These are phyloP conservation scores for Ampelocalamus luodianensis DNA, from an alignment of 176 grass and related monocot genomes.

Conservation along the genomic window DNA sequence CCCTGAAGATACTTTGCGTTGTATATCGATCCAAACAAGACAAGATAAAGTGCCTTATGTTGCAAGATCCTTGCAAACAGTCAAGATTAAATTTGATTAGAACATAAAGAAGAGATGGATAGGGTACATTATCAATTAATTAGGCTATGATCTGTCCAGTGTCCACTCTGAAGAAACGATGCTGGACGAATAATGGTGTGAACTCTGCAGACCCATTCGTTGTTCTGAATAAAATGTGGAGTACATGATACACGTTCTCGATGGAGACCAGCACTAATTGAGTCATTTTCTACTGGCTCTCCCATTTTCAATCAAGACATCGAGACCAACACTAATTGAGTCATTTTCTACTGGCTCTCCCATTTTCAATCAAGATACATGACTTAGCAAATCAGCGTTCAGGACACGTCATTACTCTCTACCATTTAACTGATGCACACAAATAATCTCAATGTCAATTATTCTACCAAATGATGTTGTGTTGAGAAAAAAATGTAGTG, in stretches of 20 bases:
- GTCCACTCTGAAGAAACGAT: background rate
- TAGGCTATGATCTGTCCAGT: background rate
- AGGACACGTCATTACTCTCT: background rate
- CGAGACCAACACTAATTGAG: background rate
- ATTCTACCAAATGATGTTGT: background rate
- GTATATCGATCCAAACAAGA: background rate
- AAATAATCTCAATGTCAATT: background rate
- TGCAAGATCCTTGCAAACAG: background rate
- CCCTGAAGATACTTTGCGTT: background rate
- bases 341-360: background rate
- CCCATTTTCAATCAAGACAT: no score
- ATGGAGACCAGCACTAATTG: background rate
- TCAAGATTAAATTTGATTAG: background rate
- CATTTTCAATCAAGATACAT: no score
- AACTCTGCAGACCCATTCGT: background rate
- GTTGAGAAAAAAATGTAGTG: no score
- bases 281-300: slow-evolving; percentile 4
- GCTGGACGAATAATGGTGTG: background rate
- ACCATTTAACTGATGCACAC: background rate
- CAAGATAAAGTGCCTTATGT: background rate
- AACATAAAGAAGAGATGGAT: background rate
- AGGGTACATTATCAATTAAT: background rate
- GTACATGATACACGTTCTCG: background rate
- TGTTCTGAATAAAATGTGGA: background rate
- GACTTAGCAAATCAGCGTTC: background rate